Evolutionary conservation across 1,139 yeast species (phyloP), one percentile per base, ranked within the genome.

Genomic region (Blastobotrys proliferans): DNA sequence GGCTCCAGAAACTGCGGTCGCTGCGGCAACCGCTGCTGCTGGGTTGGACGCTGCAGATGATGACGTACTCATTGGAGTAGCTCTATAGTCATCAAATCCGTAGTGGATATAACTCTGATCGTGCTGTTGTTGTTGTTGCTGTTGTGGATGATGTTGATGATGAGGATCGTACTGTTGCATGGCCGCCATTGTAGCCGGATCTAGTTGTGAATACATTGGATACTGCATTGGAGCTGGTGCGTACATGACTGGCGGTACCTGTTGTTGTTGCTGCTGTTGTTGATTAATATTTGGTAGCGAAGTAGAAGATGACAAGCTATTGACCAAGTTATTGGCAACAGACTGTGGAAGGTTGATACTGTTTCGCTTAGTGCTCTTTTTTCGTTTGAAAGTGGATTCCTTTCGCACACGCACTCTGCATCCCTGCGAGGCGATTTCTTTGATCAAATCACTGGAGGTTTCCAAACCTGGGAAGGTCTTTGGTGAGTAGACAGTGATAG

Each of bases 401-500:
- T 63, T 57, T 35, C 67, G 48, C 13, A 64, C 64, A 13, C 67
- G 53, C 21, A 62, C 66, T 38, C 57, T 56, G 44, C 64, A 60
- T 11, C 67, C 67, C 31, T 61, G 63, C 22, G 59, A 51, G 9
- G 66, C 66, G 21, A 62, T 57, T 35, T 62, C 64, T 28, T 60
- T 57, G 31, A 62, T 63, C 38, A 62, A 48, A 30, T 61, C 64
- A 25, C 62, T 57, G 20, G 61, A 54, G 11, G 60, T 62, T 37
- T 55, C 65, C 38, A 63, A 54, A 2, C 68, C 68, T 13, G 67
- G 68, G 47, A 63, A 63, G 35, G 59, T 56, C 45, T 64, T 65
- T 20, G 67, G 67, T 2, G 65, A 56, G 51, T 60, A 63, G 14
- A 63, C 68, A 4, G 60, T 56, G 36, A 63, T 51, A 25, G 55